Evolutionary conservation across 768 basidiomycete genomes (phyloP).

Genomic region (Austroboletus eburneus): DNA sequence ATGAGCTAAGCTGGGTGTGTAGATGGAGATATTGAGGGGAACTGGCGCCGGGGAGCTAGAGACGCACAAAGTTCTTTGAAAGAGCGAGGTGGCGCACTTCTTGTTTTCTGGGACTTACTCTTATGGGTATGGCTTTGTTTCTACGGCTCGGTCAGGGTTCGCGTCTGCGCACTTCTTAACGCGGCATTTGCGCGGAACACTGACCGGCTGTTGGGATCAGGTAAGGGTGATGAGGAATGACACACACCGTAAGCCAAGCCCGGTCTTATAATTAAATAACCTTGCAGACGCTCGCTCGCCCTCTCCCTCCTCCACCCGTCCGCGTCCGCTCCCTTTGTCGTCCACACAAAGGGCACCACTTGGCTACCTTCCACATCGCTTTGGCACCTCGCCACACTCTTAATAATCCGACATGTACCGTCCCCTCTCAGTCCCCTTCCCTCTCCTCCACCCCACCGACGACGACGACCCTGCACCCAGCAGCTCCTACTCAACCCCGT

Average conservation of each 20-base stretch:
- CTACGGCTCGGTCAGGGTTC: background rate
- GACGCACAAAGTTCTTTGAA: too few relatives aligned
- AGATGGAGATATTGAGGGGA: background rate
- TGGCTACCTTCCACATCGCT: slow-evolving; percentile 19
- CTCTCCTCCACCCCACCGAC: slow-evolving; percentile 10
- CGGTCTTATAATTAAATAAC: slow-evolving; percentile 17
- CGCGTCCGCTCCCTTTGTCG: slow-evolving; percentile 21
- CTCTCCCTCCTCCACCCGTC: slow-evolving; percentile 1
- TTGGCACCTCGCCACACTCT: slow-evolving; percentile 16
- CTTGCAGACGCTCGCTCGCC: too few relatives aligned
- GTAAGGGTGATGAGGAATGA: slow-evolving; percentile 8
- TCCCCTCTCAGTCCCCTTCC: slow-evolving; percentile 8
- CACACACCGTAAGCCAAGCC: background rate
- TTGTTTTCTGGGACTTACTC: slow-evolving; percentile 3
- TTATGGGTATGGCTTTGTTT: slow-evolving; percentile 15
- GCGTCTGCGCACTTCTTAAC: background rate
- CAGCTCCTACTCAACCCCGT: slow-evolving; percentile 16
- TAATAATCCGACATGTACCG: slow-evolving; percentile 21
- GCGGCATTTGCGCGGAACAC: background rate
- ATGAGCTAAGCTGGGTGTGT: too few relatives aligned
- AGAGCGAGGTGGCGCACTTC: background rate
- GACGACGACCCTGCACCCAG: slow-evolving; percentile 14
- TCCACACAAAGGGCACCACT: slow-evolving; percentile 25
- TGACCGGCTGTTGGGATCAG: slow-evolving; percentile 9
- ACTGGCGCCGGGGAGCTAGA: too few relatives aligned